These are phyloP conservation scores for Quercus lobata DNA, from an alignment of 331 rosid species.

Conservation along the genomic window DNA sequence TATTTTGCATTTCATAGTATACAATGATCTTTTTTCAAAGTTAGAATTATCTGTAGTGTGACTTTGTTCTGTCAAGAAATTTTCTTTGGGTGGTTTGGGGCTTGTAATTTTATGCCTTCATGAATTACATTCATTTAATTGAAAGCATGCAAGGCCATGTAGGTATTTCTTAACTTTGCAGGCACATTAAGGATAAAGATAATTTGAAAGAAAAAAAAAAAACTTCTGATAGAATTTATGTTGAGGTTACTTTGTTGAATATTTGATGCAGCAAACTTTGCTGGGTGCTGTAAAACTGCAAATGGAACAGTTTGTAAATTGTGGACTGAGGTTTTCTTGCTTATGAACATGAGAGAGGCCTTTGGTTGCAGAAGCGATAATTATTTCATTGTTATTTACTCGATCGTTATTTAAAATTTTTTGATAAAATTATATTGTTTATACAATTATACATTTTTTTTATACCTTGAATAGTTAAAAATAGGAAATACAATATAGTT, in stretches of 20 bases:
- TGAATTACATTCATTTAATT: neutral
- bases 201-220: neutral
- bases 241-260: neutral
- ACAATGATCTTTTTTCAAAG: neutral
- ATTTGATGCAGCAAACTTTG: no score
- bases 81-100: neutral
- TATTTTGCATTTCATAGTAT: neutral
- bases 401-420: neutral
- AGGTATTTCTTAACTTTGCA: neutral
- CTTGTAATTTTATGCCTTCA: neutral
- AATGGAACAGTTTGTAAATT: no score
- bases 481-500: neutral
- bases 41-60: neutral
- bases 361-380: neutral
- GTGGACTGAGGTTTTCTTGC: neutral
- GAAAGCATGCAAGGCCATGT: neutral
- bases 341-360: neutral
- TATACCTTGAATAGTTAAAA: neutral
- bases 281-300: no score
- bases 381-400: neutral
- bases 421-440: neutral
- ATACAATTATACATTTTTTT: neutral
- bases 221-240: neutral
- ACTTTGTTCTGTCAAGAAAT: neutral
- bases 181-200: neutral